Evolutionary conservation across 805 yeast species (phyloP).

Genomic region (Wickerhamomyces bovis): DNA sequence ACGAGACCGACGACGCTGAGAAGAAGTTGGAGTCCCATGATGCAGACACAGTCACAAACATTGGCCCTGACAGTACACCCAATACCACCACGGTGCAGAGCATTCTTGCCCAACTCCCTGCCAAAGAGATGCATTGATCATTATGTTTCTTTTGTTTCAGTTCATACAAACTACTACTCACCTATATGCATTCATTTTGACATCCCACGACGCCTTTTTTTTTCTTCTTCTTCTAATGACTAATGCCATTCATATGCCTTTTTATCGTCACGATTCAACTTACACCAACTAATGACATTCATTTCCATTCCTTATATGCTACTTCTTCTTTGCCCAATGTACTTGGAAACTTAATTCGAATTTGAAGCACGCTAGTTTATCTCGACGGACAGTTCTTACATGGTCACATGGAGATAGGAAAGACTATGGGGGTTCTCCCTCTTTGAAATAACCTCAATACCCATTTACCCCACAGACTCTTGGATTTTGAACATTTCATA

Average conservation of each 20-base stretch:
- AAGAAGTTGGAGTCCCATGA: background rate
- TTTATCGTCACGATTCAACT: background rate
- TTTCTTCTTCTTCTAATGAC: background rate
- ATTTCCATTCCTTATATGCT: no score
- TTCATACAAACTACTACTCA: background rate
- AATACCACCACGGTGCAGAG: background rate
- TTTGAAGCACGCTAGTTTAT: no score
- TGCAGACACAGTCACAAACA: background rate
- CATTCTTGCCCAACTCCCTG: background rate
- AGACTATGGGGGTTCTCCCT: no score
- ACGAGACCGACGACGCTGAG: slow-evolving; percentile 5
- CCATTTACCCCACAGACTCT: no score
- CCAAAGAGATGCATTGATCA: background rate
- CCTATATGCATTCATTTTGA: background rate
- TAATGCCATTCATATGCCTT: background rate
- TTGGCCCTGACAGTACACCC: background rate
- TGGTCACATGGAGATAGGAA: no score
- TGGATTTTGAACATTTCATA: no score
- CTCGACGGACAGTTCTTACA: no score
- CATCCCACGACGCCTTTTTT: background rate
- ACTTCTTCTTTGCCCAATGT: no score
- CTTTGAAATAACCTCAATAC: no score
- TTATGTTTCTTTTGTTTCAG: background rate
- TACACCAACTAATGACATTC: background rate
- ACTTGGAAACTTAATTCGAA: no score